phyloP scores from a whole-genome alignment of 164 flowering plant genomes.

The Santalum album region DNA sequence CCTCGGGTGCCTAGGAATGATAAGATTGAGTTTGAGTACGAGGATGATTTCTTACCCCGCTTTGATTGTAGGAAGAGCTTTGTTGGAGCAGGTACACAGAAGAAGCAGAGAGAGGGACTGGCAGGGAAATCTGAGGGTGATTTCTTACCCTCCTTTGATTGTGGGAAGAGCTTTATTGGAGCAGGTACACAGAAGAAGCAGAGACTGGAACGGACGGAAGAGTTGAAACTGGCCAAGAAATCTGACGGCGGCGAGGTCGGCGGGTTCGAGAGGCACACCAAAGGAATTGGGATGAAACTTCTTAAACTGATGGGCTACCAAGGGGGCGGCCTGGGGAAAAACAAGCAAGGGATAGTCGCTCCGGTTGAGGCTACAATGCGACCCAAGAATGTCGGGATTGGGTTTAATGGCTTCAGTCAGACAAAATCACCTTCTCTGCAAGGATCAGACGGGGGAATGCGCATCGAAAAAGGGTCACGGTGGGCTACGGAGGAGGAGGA shows the following conservation, averaged over 20 bases:
- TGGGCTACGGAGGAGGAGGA: constrained; percentile 63
- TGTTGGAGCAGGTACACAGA: constrained; percentile 59
- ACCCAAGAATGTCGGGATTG: constrained; percentile 87
- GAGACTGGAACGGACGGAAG: constrained; percentile 36
- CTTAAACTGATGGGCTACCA: constrained; percentile 86
- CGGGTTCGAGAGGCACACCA: constrained; percentile 62
- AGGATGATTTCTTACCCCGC: constrained; percentile 52
- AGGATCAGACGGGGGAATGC: constrained; percentile 3
- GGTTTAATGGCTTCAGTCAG: constrained; percentile 65
- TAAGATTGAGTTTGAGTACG: constrained; percentile 21
- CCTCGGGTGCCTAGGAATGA: constrained; percentile 1
- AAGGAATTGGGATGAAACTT: constrained; percentile 73
- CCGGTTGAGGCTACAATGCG: constrained; percentile 74
- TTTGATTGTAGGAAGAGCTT: constrained; percentile 64
- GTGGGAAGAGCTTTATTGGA: constrained; percentile 69
- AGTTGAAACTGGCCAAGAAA: constrained; percentile 20
- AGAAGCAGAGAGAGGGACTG: constrained; percentile 41
- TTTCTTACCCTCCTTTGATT: constrained; percentile 61
- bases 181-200: constrained; percentile 54
- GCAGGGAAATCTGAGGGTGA: constrained; percentile 19
- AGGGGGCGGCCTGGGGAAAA: constrained; percentile 90
- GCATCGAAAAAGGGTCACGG: constrained; percentile 44
- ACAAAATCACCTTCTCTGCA: constrained; percentile 25
- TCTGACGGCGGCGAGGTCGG: constrained; percentile 36
- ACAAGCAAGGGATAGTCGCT: constrained; percentile 75